Evolutionary conservation across 371 early-diverging fungal species (phyloP), one percentile per base, ranked within the genome.

Genomic region (Mucor piriformis): DNA sequence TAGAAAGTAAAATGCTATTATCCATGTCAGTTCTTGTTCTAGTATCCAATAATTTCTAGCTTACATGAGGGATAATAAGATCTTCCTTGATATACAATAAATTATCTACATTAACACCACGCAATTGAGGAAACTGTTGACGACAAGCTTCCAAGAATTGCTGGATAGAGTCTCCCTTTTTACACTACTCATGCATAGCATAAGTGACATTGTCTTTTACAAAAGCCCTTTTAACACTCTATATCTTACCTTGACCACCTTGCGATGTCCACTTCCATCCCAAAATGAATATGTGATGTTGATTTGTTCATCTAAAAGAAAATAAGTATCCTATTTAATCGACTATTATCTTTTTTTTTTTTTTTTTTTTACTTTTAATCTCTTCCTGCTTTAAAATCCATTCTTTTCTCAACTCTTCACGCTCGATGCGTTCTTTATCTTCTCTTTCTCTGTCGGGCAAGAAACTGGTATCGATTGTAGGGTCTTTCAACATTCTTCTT

Each of bases 251-350:
- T 87, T 84, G 10, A 92, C 92, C 38, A 74, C 75, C 50, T 89
- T 89, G 47, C 97, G 93, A 64, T 97, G 96, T 1, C 97, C 97
- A 21, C 90, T 83, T 6, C 97, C 97, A 74, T 97, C 96, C 97
- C 97, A 97, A 66, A 91, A 96, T 54, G 90, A 90, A 66, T 95
- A 96, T 16, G 95, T 94, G 57, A 96, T 88, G 15, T 70, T 64
- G 38, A 96, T 92, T 11, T 77, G 70, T 70, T 96, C 94, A 47
- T 87, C 87, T 89, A 66, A 29, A 5, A 35, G 61, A 65, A 46
- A 3, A 50, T 48, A 10, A 57, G 48, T 16, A 35, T 29, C 52
- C 54, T 27, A 12, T 62, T 61, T 13, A 38, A 27, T 25, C 25
- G 2, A 15, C n/a, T 20, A 46, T 10, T 59, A n/a, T n/a, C n/a